Evolutionary conservation across 2,329 filamentous ascomycete genomes (phyloP), one percentile per base, ranked within the genome.

Genomic region (Talaromyces pinophilus): DNA sequence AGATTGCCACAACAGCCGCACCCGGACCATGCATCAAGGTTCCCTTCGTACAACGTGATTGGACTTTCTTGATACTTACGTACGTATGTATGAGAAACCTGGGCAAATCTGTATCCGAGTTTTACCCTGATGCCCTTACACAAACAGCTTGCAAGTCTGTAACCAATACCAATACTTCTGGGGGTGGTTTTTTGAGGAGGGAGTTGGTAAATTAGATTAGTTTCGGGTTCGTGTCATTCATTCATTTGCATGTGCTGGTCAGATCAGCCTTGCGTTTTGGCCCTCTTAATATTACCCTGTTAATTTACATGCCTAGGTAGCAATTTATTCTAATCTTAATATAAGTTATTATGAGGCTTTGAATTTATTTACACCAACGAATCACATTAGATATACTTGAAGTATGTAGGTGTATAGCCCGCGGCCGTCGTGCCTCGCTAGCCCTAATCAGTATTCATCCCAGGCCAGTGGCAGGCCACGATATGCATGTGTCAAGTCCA

Each of bases 181-280:
- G 52, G 19, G 19, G 8, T 8, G 33, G 33, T 35, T 3, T 17
- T 33, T n/a, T 54, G 15, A 33, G 33, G 2, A 7, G 33, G 33
- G 33, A 57, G 19, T 40, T 40, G 11, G 15, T 22, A 22, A 19
- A 57, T 35, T 54, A 38, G 54, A 22, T 38, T 25, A 35, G n/a
- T 57, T 57, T 57, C 54, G 54, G 54, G 30, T 57, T 57, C 54
- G 33, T 22, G 54, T 57, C 54, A 57, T 57, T 55, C 44, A 15
- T 54, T 13, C 54, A 57, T 57, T 54, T 25, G 54, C 35, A 35
- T 57, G 54, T 57, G 40, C 52, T 10, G 28, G 33, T 33, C 25
- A 54, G n/a, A 57, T 57, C 54, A 40, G 54, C 54, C 54, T 57
- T 38, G 54, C 54, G 54, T 57, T 57, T 40, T 25, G 33, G 11